Conservation (phyloP, 176 grass and related monocot genomes). For the Poa annua region DNA sequence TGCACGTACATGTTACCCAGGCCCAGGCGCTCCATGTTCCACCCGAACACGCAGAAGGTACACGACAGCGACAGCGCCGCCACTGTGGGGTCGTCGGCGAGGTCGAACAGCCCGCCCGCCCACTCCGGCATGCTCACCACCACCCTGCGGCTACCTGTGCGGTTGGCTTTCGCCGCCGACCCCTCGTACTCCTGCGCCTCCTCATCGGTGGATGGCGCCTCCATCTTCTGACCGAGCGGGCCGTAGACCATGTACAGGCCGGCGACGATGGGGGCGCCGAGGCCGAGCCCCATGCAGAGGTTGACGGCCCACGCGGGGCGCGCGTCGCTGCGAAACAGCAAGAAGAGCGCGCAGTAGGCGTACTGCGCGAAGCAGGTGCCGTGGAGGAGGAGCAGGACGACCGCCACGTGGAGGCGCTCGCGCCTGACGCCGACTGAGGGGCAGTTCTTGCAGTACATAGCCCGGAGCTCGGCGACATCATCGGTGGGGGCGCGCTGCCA, state of each 20-base stretch:
- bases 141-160: not conserved
- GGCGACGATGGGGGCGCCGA: slow-evolving; percentile 43
- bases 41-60: slow-evolving; percentile 79
- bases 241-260: slow-evolving; percentile 62
- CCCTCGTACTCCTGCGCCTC: not conserved
- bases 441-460: slow-evolving; percentile 62
- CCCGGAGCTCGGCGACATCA: slow-evolving; percentile 45
- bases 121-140: slow-evolving; percentile 45
- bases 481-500: slow-evolving; percentile 37
- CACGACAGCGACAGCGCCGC: slow-evolving; percentile 56
- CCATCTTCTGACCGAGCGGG: slow-evolving; percentile 43
- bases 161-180: not conserved
- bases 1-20: slow-evolving; percentile 85
- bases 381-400: slow-evolving; percentile 59
- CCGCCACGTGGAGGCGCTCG: slow-evolving; percentile 55
- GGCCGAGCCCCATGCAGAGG: slow-evolving; percentile 57
- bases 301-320: slow-evolving; percentile 66
- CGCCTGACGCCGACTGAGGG: not conserved
- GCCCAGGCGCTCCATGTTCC: slow-evolving; percentile 89
- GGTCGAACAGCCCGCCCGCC: slow-evolving; percentile 66
- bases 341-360: slow-evolving; percentile 66
- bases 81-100: slow-evolving; percentile 60
- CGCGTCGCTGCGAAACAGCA: slow-evolving; percentile 43
- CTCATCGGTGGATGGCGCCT: not conserved
- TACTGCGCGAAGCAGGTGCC: slow-evolving; percentile 71